Base-by-base conservation (phyloP, 2,329 filamentous ascomycete species). In the Dactylellina parvicollis region DNA sequence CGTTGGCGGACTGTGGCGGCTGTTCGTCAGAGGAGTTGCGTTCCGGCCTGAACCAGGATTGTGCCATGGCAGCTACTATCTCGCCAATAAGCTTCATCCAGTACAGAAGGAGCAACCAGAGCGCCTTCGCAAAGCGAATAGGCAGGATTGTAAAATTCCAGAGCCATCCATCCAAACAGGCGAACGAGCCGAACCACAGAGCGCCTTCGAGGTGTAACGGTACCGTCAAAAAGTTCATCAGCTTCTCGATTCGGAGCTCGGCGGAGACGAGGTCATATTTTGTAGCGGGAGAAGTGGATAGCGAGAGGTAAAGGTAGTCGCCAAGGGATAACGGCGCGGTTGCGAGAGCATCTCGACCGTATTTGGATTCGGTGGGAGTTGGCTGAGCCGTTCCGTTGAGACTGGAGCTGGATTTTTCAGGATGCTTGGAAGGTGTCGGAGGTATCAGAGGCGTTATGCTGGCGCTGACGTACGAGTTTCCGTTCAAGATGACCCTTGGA, bases 111-210 rank as follows among this genome's bases (percentile, higher is more conserved):
- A 99, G 82, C 1, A 98, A 88, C 18, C 87, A 87, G 0, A 94
- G 78, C 0, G 95, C 94, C 69, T 93, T 90, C 60, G 90, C 80
- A 77, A 99, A 98, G 1, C 95, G 87, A 70, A 99, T 85, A 0
- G 95, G 95, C 0, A 99, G 83, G 46, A 99, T 96, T 0, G 95
- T 99, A 77, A 99, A 96, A 0, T 92, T 96, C 81, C 97, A 95
- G 0, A 99, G 86, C 92, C 94, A 99, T 1, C 94, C 91, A 80
- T 99, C 95, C 4, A 99, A 84, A 81, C 95, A 99, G 4, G 94
- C 93, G 32, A 98, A 82, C 0, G 91, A 89, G 4, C 95, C 95
- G 81, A 99, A 98, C 71, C 89, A 88, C 4, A 99, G 85, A 0
- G 93, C 90, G 47, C 90, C 86, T 81, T 99, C 95, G 3, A 99